Evolutionary conservation across 1,284 basidiomycete genomes (phyloP), one percentile per base, ranked within the genome.

Genomic region (Tilletia caries): DNA sequence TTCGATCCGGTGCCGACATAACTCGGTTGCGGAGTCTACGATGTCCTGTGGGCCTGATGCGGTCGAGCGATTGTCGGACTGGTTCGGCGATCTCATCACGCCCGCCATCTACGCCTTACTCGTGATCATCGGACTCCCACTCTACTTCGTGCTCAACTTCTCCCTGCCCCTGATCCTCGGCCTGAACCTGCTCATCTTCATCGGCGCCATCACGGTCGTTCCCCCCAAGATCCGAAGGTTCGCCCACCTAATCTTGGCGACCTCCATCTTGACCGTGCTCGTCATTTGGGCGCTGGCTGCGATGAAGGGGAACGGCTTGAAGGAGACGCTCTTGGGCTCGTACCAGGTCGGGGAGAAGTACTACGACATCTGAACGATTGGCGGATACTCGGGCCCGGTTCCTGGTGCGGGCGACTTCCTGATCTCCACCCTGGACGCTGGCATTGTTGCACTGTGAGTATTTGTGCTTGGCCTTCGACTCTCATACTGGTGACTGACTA

Each of bases 331-430:
- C 1, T 43, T 60, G 33, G 3, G 10, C 1, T 72, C 66, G 27
- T 79, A 80, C 67, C 69, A 68, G 15, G 69, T 71, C 41, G 74
- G 74, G 37, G 76, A 76, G 3, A 77, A 76, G 52, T 80, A 79
- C 54, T 70, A 72, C 2, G 68, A 73, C 0, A 71, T 80, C 4
- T 78, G 76, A 75, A 34, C 46, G 0, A 54, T 70, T 0, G n/a
- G 32, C 4, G 76, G 72, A 18, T 80, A 80, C 69, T 64, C 5
- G 0, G 79, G 79, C 2, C 75, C 77, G 0, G 73, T 80, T 20
- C 76, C 78, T 15, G 79, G 79, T 0, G 77, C 79, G 0, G 79
- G 76, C 13, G 79, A 80, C 67, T 68, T 80, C 20, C 62, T 80
- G 1, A 74, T 76, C 46, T 74, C 72, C 1, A 75, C 75, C 2